A percentile compares a stretch with the other conserved stretches of the same genome.
phyloP scores from a whole-genome alignment of 78 protist species.

The Dictyostelium capitatum region DNA sequence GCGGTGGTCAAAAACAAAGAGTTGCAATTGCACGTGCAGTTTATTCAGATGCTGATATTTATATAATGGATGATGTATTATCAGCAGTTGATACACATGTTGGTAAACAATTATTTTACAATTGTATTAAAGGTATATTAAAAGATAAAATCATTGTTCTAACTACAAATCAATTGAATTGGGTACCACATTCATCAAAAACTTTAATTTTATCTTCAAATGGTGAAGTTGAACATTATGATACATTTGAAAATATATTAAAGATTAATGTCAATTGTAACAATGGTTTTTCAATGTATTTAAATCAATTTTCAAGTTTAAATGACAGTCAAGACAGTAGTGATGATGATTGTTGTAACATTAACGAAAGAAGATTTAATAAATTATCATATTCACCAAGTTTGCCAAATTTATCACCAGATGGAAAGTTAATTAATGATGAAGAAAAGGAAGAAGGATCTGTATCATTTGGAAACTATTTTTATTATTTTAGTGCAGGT shows the following conservation, averaged over 20 bases:
- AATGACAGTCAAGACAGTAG: not conserved
- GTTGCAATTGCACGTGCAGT: constrained; percentile 93
- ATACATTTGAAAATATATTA: not conserved
- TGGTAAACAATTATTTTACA: constrained; percentile 34
- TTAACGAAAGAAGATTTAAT: no score
- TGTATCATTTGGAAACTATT: not conserved
- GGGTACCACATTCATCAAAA: not conserved
- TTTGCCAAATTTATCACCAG: no score
- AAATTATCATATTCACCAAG: no score
- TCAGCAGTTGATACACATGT: constrained; percentile 89
- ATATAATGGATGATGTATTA: constrained; percentile 92
- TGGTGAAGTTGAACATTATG: constrained; percentile 39
- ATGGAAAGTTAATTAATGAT: no score
- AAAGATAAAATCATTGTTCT: constrained; percentile 80
- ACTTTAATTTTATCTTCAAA: not conserved
- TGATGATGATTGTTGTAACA: no score
- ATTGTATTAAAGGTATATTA: constrained; percentile 28
- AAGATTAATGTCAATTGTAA: not conserved
- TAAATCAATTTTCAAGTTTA: not conserved
- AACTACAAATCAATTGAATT: constrained; percentile 91
- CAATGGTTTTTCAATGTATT: not conserved
- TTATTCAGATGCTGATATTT: constrained; percentile 84
- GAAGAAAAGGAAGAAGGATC: constrained; percentile 44
- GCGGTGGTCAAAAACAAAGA: constrained; percentile 96
- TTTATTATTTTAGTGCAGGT: not conserved